phyloP scores from a whole-genome alignment of 192 early-diverging fungal genomes.

The Funneliformis geosporum region DNA sequence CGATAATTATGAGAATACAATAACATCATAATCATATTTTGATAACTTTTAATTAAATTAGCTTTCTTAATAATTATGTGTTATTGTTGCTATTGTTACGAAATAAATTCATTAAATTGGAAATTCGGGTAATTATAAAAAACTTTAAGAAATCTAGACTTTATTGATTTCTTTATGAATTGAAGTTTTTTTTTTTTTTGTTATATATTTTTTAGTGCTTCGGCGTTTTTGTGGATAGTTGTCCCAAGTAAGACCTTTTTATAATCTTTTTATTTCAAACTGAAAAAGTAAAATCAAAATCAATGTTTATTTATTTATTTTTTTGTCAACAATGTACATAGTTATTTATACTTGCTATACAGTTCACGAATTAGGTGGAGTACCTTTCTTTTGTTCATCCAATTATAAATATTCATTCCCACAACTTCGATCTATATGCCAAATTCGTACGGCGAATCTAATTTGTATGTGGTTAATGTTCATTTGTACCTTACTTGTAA shows the following conservation, averaged over 20 bases:
- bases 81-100: background rate
- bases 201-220: background rate
- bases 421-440: background rate
- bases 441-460: background rate
- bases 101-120: background rate
- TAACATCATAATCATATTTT: background rate
- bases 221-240: background rate
- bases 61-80: background rate
- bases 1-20: background rate
- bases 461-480: background rate
- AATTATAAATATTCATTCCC: background rate
- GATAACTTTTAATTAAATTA: background rate
- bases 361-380: background rate
- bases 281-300: background rate
- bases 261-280: background rate
- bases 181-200: background rate
- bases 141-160: background rate
- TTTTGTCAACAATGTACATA: background rate
- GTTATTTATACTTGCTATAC: background rate
- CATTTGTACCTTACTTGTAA: background rate
- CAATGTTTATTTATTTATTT: background rate
- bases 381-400: background rate
- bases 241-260: background rate
- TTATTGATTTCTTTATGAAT: background rate
- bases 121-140: background rate